Percentiles rank a stretch among this genome's conserved stretches.
These are phyloP conservation scores for Pythium rishiriense DNA, from an alignment of 352 stramenopile genomes.

Conservation along the genomic window DNA sequence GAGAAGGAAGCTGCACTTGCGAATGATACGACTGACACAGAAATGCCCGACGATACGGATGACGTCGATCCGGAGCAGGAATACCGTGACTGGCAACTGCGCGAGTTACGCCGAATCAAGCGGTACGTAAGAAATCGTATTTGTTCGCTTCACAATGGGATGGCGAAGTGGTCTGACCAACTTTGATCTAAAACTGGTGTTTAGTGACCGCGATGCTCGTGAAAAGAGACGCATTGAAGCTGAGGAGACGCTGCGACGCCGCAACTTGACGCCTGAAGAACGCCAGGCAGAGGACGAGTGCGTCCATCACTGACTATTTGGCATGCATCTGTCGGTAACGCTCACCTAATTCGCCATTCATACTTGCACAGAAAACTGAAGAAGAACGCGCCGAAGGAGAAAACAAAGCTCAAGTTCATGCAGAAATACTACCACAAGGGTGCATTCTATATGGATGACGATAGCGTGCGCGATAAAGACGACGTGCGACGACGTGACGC, in stretches of 20 bases:
- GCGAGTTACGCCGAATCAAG: constrained; percentile 93
- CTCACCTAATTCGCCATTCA: not conserved
- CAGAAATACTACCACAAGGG: constrained; percentile 99
- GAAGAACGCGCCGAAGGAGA: constrained; percentile 77
- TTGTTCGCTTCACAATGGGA: not conserved
- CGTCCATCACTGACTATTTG: constrained; percentile 16
- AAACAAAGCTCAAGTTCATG: constrained; percentile 93
- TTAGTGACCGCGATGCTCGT: constrained; percentile 82
- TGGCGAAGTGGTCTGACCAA: not conserved
- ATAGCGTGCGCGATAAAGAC: constrained; percentile 84
- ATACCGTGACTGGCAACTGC: constrained; percentile 93
- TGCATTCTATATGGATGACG: constrained; percentile 97
- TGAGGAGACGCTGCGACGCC: constrained; percentile 82
- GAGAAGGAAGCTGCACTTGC: constrained; percentile 55
- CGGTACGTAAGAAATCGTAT: constrained; percentile 34
- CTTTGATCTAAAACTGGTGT: not conserved
- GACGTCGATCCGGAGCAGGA: constrained; percentile 88
- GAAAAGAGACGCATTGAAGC: constrained; percentile 81
- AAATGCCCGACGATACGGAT: constrained; percentile 91
- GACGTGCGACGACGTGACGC: constrained; percentile 93
- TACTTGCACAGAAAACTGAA: constrained; percentile 65
- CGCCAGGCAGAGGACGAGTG: constrained; percentile 89
- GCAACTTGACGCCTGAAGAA: constrained; percentile 97
- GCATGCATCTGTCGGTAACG: not conserved
- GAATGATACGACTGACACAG: constrained; percentile 61